These are phyloP conservation scores for Collybia mongolica DNA, from an alignment of 768 basidiomycete genomes.

Conservation along the genomic window DNA sequence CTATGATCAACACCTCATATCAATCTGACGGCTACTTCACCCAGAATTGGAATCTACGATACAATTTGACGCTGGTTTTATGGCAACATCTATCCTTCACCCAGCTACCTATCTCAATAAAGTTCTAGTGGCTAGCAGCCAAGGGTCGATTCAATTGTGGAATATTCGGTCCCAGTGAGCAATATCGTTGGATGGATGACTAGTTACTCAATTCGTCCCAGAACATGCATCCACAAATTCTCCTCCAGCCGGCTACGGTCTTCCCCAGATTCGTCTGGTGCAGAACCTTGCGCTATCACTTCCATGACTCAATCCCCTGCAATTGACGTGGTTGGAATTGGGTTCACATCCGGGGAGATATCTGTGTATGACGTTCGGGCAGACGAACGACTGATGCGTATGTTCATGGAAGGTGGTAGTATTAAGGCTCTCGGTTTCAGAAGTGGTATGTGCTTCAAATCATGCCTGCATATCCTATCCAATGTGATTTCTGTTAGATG, in stretches of 20 bases:
- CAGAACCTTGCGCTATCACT: constrained; percentile 56
- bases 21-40: constrained; percentile 17
- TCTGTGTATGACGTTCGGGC: constrained; percentile 88
- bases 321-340: constrained; percentile 94
- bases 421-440: constrained; percentile 81
- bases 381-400: constrained; percentile 84
- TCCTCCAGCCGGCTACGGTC: constrained; percentile 50
- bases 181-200: background rate
- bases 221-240: constrained; percentile 84
- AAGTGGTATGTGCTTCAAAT: constrained; percentile 51
- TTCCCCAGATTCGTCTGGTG: constrained; percentile 28
- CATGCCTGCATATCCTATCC: background rate
- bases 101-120: constrained; percentile 98
- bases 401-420: constrained; percentile 88
- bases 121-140: constrained; percentile 76
- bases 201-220: constrained; percentile 24
- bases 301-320: constrained; percentile 89
- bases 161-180: constrained; percentile 82
- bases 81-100: constrained; percentile 83
- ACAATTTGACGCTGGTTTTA: constrained; percentile 80
- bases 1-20: background rate
- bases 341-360: constrained; percentile 84
- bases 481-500: constrained; percentile 49
- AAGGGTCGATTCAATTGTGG: constrained; percentile 91
- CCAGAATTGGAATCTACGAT: constrained; percentile 68